Conservation (phyloP, 495 filamentous ascomycete species). For the Penicillium robsamsonii region DNA sequence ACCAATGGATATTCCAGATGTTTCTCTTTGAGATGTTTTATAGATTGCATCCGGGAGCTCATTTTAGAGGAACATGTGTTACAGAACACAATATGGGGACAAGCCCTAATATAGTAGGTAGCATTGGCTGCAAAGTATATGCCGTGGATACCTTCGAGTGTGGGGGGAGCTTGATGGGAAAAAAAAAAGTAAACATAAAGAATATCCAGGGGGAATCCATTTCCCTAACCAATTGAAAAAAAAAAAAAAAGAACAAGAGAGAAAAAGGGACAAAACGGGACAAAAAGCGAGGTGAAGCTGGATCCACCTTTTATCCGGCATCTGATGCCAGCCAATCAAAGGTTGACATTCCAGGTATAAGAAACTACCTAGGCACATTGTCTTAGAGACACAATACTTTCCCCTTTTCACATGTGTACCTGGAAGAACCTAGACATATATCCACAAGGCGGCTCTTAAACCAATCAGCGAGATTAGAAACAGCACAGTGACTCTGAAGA, state of each 20-base stretch:
- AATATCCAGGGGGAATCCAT: no score
- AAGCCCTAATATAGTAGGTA: background rate
- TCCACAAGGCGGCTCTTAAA: background rate
- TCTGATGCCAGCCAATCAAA: constrained; percentile 10
- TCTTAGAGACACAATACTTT: no score
- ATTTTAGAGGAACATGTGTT: no score
- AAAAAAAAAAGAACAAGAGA: background rate
- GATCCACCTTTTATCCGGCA: background rate
- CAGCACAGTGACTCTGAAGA: background rate
- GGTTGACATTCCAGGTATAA: no score
- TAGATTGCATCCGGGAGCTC: no score
- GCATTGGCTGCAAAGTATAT: background rate
- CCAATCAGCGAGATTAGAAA: background rate
- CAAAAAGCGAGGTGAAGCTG: background rate
- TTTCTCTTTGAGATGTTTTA: no score
- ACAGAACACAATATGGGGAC: background rate
- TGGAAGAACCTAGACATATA: background rate
- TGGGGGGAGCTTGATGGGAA: no score
- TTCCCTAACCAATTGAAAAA: background rate
- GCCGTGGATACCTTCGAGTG: no score
- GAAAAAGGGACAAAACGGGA: background rate
- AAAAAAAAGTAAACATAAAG: background rate
- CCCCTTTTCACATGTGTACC: no score
- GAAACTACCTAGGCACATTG: no score
- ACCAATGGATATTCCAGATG: constrained; percentile 4